Conservation (phyloP, 306 rosid species). For the Coriaria nepalensis region DNA sequence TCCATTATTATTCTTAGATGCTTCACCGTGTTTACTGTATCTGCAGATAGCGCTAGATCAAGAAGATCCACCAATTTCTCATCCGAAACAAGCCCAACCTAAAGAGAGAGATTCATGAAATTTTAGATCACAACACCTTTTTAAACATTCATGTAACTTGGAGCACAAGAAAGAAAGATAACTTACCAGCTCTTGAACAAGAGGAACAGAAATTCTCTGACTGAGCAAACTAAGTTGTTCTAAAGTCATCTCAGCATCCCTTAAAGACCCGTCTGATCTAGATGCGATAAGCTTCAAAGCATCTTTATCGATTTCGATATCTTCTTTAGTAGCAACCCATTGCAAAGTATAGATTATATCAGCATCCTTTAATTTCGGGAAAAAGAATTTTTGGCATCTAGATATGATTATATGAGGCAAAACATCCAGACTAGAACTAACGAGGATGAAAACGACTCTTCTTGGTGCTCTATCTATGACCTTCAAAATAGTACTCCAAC, state of each 20-base stretch:
- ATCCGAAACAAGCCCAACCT: slow-evolving; percentile 98
- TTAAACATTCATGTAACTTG: neutral
- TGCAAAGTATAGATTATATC: slow-evolving; percentile 72
- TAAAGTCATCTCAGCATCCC: slow-evolving; percentile 98
- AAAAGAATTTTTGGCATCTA: slow-evolving; percentile 93
- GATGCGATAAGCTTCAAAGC: slow-evolving; percentile 93
- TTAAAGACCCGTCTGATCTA: slow-evolving; percentile 87
- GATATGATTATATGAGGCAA: slow-evolving; percentile 96
- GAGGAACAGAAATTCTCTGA: slow-evolving; percentile 79
- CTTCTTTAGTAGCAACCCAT: slow-evolving; percentile 71
- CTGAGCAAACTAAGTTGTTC: slow-evolving; percentile 98
- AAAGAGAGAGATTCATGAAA: slow-evolving; percentile 4
- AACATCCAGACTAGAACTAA: slow-evolving; percentile 90
- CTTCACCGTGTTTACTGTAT: slow-evolving; percentile 93
- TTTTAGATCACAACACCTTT: neutral
- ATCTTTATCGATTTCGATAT: slow-evolving; percentile 81
- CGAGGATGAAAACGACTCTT: slow-evolving; percentile 90
- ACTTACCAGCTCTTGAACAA: slow-evolving; percentile 88
- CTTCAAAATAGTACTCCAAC: slow-evolving; percentile 93
- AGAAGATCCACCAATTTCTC: slow-evolving; percentile 95
- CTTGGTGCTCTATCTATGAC: slow-evolving; percentile 98
- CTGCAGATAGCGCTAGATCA: slow-evolving; percentile 94
- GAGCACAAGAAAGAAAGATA: slow-evolving; percentile 11
- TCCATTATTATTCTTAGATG: slow-evolving; percentile 85
- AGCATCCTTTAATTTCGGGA: slow-evolving; percentile 87